Evolutionary conservation across 371 early-diverging fungal genomes (phyloP), one percentile per base, ranked within the genome.

Genomic region (Rhizomucor pusillus): DNA sequence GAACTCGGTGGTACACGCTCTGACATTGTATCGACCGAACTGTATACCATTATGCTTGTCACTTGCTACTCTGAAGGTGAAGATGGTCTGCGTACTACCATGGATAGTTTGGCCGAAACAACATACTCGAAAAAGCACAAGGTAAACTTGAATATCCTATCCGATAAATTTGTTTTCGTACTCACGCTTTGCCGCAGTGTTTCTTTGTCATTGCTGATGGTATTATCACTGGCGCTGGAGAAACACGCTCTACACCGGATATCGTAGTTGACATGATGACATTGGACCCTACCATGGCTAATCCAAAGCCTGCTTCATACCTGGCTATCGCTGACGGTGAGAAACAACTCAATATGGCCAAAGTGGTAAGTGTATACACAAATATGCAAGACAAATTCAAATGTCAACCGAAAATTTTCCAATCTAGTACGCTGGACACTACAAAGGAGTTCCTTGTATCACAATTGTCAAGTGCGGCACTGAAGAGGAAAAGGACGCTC

Each of bases 391-490:
- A 45, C 12, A 5, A 14, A 16, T 12, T 35, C 13, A 34, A 1
- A 6, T 37, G n/a, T 4, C 12, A 20, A 7, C 52, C 52, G 36
- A 39, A n/a, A 18, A 43, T 45, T 43, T 46, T 47, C 10, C 16
- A 1, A 54, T 29, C 16, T 52, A 77, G 55, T 91, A 94, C 71
- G 90, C 94, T 33, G 99, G 99, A 4, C 85, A 90, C 54, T 99
- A 95, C 74, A 86, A 74, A 65, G 83, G 66, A 43, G 88, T 91
- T 3, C 93, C 97, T 1, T 91, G 90, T 60, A 75, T 97, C 49
- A 81, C 93, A 19, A 87, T 99, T 29, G 90, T 88, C 57, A 96
- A 98, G 71, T 92, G 92, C 54, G 97, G 97, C 14, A 84, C 89
- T 0, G 84, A 84, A n/a, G 77, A 77, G 22, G 93, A 94, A 58